These are phyloP conservation scores for Speleostelium caveatum DNA, from an alignment of 78 protist genomes.

Conservation along the genomic window DNA sequence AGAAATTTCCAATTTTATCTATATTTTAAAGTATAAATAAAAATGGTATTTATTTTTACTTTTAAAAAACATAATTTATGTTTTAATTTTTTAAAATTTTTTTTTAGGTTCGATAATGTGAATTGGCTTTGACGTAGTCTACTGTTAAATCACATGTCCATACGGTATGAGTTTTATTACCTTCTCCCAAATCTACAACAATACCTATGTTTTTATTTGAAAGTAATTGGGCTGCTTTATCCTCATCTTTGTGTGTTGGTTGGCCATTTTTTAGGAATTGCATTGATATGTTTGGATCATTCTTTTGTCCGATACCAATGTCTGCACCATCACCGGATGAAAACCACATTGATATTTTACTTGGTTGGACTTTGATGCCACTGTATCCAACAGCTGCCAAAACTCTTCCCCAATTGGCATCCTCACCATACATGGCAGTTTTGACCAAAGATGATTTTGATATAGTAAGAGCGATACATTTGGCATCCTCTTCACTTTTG, in stretches of 20 bases:
- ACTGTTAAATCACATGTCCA: conserved; percentile 78
- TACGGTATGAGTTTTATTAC: conserved; percentile 27
- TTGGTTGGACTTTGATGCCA: conserved; percentile 67
- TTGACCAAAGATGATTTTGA: conserved; percentile 77
- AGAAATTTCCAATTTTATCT: too few relatives aligned
- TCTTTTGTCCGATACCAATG: conserved; percentile 70
- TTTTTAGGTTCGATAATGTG: conserved; percentile 63
- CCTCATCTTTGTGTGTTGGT: conserved; percentile 48
- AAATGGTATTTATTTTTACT: too few relatives aligned
- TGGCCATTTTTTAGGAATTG: conserved; percentile 65
- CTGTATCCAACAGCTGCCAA: conserved; percentile 85
- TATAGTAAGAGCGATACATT: conserved; percentile 27
- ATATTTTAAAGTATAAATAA: too few relatives aligned
- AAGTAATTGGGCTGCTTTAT: conserved; percentile 44
- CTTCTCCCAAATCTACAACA: conserved; percentile 41
- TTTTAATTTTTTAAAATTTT: too few relatives aligned
- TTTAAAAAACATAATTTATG: too few relatives aligned
- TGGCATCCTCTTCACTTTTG: conserved; percentile 9
- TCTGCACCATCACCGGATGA: conserved; percentile 43
- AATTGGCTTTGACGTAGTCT: conserved; percentile 71
- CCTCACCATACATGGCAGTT: conserved; percentile 85
- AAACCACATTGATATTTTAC: conserved; percentile 74
- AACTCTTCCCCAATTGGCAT: conserved; percentile 89
- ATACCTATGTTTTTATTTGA: conserved; percentile 45
- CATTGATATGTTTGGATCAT: conserved; percentile 42